Base-by-base conservation (phyloP, 2,329 filamentous ascomycete species). In the Penicillium olsonii region DNA sequence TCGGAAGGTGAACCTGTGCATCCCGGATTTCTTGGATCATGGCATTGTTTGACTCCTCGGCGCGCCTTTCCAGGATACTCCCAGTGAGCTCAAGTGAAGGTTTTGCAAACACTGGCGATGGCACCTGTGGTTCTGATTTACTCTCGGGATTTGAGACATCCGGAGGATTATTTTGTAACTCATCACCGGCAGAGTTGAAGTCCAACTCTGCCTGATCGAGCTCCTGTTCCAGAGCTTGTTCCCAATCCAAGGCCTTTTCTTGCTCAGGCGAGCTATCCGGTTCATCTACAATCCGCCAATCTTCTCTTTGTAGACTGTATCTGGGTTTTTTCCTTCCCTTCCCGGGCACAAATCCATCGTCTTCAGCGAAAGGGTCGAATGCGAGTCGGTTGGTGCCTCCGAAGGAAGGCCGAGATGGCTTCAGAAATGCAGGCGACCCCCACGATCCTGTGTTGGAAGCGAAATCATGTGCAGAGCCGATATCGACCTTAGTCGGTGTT, bases 371-470 rank as follows among this genome's bases (percentile, higher is more conserved):
- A 3, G 84, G 81, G 60, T 91, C 85, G 54, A 84, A 79, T 1
- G 78, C 78, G 4, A 79, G 79, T 55, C 87, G 83, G 42, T 87
- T 83, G 0, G 87, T 70, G 0, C 84, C 82, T 1, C 85, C 85
- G 48, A 87, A 87, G 0, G 87, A 91, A 4, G 87, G 74, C 47
- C 87, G 79, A 12, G 83, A 80, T 45, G 87, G 80, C 67, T 88
- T 92, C 17, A 90, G 72, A 59, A 95, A 95, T 0, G 89, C 88
- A 0, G 91, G 91, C 2, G 90, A 95, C 4, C 82, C 77, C 73
- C 84, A 94, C 57, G 87, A 81, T 15, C 77, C 72, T 37, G 74
- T 61, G 8, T 74, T 74, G 38, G 74, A 14, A 27, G 24, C 22
- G n/a, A 45, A n/a, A 14, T 37, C 24, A 20, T 48, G 22, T 8